Base-by-base conservation (phyloP, 2,329 filamentous ascomycete species). In the Hymenoscyphus scutula region DNA sequence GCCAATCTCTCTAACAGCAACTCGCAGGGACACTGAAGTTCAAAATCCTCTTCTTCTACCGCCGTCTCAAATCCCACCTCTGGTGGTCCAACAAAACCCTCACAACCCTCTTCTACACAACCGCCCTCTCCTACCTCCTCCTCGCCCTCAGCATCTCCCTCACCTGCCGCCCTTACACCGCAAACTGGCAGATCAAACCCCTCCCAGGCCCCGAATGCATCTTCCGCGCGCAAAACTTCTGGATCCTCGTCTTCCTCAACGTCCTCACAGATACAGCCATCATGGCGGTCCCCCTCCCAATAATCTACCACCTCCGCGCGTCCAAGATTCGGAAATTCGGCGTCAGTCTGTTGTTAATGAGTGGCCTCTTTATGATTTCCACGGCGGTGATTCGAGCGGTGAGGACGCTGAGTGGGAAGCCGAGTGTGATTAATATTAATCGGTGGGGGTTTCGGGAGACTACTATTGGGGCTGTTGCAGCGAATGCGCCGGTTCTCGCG, bases 401-500 rank as follows among this genome's bases (percentile, higher is more conserved):
- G 32, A 67, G 70, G n/a, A 74, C 74, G 0, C 65, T 76, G 2
- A 67, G 68, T 29, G 62, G 66, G 7, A 64, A 64, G 15, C 74
- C 74, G 0, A 72, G 69, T 1, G 73, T 72, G 1, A 64, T 73
- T 15, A 74, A 71, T 59, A 75, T 76, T 58, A 76, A 77, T 55
- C 64, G 70, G n/a, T 77, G 76, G 76, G 75, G 75, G 17, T 69
- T 75, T 1, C 68, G 76, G 54, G 76, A 77, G 60, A 76, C 74
- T 1, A 67, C 74, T 32, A 72, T 75, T n/a, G 74, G 72, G 17
- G 72, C 76, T 23, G 62, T 76, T n/a, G 72, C 74, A 3, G 74
- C 76, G 55, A 76, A 76, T 58, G 65, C 72, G 0, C 75, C 74
- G 8, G 73, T 76, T 23, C 64, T 77, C 3, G 66, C 70, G 7